Evolutionary conservation across 2,329 filamentous ascomycete species (phyloP), one percentile per base, ranked within the genome.

Genomic region (Elsinoe ampelina): DNA sequence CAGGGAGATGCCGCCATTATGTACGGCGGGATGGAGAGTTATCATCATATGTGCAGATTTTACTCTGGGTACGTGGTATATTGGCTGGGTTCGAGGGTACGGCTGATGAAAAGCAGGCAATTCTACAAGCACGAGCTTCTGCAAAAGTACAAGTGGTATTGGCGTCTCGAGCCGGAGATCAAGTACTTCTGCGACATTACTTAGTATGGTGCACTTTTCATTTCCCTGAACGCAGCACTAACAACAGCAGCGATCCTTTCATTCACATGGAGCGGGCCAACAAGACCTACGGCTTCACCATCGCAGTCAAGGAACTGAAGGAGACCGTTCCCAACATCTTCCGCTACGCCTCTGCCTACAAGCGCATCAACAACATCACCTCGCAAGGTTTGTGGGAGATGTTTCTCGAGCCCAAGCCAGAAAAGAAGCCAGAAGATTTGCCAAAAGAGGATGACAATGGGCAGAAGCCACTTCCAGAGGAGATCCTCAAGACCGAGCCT

Each of bases 121-220:
- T 98, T 98, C 75, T 98, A 93, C 78, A 95, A 96, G 72, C 93
- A 98, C 70, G 87, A 91, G 62, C 81, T 97, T 34, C 81, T 98
- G 45, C 82, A 87, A 68, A 97, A 97, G 73, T 98, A 97, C 74
- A 90, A 97, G 69, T 98, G 93, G 93, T 98, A 98, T 77, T 98
- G 93, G 93, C 89, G 93, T 61, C 78, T 98, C 65, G 93, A 98
- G 79, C 93, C 93, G 62, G 93, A 98, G 74, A 97, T 98, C 81
- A 96, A 92, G 76, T 98, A 97, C 76, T 98, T 98, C 76, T 98
- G 93, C 73, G 93, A 98, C 70, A 97, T 98, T 64, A 98, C 93
- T 62, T 98, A 98, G 88, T 92, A 83, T 61, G 83, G 69, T 66
- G 63, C 35, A 34, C 13, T 5, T 41, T 15, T 35, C 10, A n/a